phyloP scores from a whole-genome alignment of 2,329 filamentous ascomycete species.

The Leptographium radiaticola region DNA sequence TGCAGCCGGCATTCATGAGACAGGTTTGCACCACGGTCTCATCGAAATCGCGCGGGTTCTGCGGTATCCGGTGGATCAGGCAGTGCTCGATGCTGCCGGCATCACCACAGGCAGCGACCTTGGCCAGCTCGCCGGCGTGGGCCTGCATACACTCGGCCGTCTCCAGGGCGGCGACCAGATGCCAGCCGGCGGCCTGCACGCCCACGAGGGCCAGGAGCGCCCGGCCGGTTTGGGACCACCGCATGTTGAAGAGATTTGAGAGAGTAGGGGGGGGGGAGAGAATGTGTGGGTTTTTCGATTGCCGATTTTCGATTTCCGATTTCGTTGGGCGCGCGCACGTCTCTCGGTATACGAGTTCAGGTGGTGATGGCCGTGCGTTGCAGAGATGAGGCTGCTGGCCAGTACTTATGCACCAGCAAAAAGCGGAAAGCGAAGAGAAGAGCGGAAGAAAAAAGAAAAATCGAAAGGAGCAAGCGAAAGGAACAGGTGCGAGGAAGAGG shows the following conservation, averaged over 20 bases:
- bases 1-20: slow-evolving; percentile 24
- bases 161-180: slow-evolving; percentile 8
- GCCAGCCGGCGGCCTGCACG: neutral
- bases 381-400: too few species aligned
- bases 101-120: slow-evolving; percentile 29
- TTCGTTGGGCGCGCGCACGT: too few species aligned
- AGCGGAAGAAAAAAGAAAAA: too few species aligned
- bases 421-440: too few species aligned
- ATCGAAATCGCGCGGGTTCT: slow-evolving; percentile 7
- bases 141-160: slow-evolving; percentile 26
- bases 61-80: slow-evolving; percentile 18
- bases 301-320: too few species aligned
- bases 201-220: neutral
- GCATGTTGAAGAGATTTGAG: neutral
- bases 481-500: too few species aligned
- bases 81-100: slow-evolving; percentile 28
- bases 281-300: too few species aligned
- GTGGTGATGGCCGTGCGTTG: too few species aligned
- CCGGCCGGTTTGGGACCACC: neutral
- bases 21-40: slow-evolving; percentile 23
- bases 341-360: too few species aligned
- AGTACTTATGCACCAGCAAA: too few species aligned
- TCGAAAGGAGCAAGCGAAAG: too few species aligned
- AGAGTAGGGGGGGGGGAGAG: too few species aligned
- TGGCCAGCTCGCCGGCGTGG: slow-evolving; percentile 25